A percentile compares a stretch with the other conserved stretches of the same genome.
Conservation (phyloP, 1,139 yeast genomes). For the Scheffersomyces cryptocercus region DNA sequence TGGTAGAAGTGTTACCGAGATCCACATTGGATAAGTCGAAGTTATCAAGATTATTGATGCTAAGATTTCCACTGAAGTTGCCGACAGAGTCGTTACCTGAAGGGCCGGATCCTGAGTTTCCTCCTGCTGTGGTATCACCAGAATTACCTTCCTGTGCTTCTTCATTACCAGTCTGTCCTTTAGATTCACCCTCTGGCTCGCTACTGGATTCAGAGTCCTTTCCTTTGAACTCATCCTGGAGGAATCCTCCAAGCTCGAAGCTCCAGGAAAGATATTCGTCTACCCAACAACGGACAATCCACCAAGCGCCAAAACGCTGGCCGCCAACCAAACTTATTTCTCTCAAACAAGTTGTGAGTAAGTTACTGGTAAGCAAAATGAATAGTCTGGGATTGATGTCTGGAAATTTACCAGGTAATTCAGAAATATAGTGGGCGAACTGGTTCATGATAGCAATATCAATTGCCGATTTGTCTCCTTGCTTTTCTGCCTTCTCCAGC, state of each 20-base stretch:
- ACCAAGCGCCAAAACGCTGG: slow-evolving; percentile 72
- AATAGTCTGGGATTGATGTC: slow-evolving; percentile 58
- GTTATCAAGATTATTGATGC: neutral
- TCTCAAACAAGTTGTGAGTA: slow-evolving; percentile 64
- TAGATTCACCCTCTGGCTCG: neutral
- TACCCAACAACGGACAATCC: slow-evolving; percentile 76
- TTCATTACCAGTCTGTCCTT: neutral
- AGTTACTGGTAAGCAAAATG: slow-evolving; percentile 53
- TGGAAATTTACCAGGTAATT: slow-evolving; percentile 50
- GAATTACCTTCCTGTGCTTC: neutral
- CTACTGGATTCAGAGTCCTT: neutral
- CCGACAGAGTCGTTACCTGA: neutral
- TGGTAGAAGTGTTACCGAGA: neutral
- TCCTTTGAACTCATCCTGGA: slow-evolving; percentile 34
- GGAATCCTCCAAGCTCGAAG: slow-evolving; percentile 69
- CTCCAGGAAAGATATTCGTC: slow-evolving; percentile 73
- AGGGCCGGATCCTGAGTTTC: neutral
- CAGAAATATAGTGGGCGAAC: slow-evolving; percentile 27
- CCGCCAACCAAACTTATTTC: slow-evolving; percentile 64
- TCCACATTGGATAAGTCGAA: neutral
- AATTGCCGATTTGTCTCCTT: neutral
- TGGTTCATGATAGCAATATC: slow-evolving; percentile 10
- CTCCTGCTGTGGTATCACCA: neutral
- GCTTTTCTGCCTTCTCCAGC: neutral
- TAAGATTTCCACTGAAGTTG: neutral